Evolutionary conservation across 768 basidiomycete species (phyloP), one percentile per base, ranked within the genome.

Genomic region (Polyporus arcularius): DNA sequence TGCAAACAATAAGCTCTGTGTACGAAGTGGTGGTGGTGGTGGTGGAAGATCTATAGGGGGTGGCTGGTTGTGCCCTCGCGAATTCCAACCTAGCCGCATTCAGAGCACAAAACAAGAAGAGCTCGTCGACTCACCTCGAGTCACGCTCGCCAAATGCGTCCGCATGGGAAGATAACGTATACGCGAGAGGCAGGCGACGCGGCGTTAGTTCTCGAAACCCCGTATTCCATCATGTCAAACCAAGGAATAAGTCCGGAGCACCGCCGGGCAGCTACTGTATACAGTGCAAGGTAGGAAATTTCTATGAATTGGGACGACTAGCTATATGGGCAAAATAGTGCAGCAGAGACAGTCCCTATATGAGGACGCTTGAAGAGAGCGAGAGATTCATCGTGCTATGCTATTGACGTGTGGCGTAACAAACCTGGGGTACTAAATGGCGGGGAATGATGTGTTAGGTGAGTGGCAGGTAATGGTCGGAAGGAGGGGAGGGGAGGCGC

Each of bases 321-420:
- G 38, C 62, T 63, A 55, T 49, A 59, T 45, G 43, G 31, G 30
- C 45, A 35, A 53, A 62, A 62, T 57, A 54, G 26, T 62, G 55
- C 61, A 63, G 62, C 62, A 58, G 52, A 53, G 38, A 52, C 53
- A n/a, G 53, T 43, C 62, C 57, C 62, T 51, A 51, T 47, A 39
- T 28, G 57, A 47, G 48, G 41, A 54, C 10, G 53, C 47, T 51
- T 49, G 42, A 48, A 52, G 50, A 47, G 40, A 45, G 61, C 38
- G 57, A 21, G n/a, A 28, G 48, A 42, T 21, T 56, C 49, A 53
- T 58, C 57, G 45, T 63, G 61, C 56, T 28, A 43, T 57, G 52
- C 38, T 31, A 21, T 39, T 46, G 57, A 21, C 32, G 39, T 60
- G 58, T 26, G 50, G 55, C 43, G 50, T 52, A 41, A 46, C 38